These are phyloP conservation scores for Avena sativa DNA, from an alignment of 176 grass and related monocot genomes.

Conservation along the genomic window DNA sequence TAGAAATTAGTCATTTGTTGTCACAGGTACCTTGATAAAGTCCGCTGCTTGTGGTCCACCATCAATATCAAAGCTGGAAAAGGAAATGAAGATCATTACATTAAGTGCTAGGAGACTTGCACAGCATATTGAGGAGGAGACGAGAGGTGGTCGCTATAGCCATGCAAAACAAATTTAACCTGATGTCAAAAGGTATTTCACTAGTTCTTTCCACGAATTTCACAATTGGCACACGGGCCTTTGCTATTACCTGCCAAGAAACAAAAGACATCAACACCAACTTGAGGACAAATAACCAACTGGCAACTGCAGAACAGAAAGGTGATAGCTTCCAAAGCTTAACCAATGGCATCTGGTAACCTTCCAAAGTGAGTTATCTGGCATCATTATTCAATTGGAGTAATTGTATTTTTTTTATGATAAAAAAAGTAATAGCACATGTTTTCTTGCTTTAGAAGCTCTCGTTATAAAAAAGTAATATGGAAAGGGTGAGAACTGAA, in stretches of 20 bases:
- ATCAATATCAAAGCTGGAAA: constrained; percentile 93
- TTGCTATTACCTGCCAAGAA: constrained; percentile 86
- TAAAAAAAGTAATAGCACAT: neutral
- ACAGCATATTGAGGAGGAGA: neutral
- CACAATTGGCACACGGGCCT: constrained; percentile 97
- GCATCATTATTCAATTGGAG: neutral
- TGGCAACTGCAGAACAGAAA: constrained; percentile 27
- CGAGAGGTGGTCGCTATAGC: neutral
- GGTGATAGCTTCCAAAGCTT: constrained; percentile 14
- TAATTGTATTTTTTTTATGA: neutral
- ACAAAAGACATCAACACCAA: constrained; percentile 32
- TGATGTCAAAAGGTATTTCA: constrained; percentile 92
- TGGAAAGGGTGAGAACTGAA: constrained; percentile 8
- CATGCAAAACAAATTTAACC: constrained; percentile 57
- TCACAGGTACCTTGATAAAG: constrained; percentile 84
- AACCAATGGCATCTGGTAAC: neutral
- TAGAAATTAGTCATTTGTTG: neutral
- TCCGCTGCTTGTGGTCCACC: constrained; percentile 88
- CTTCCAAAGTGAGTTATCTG: neutral
- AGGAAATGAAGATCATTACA: constrained; percentile 33
- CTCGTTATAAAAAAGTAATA: neutral
- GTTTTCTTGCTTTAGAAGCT: constrained; percentile 29
- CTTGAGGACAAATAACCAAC: neutral
- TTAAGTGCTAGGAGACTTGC: neutral
- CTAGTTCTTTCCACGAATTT: constrained; percentile 94